phyloP scores from a whole-genome alignment of 2,329 filamentous ascomycete species.

The Paracorniculantispora psalliotae region DNA sequence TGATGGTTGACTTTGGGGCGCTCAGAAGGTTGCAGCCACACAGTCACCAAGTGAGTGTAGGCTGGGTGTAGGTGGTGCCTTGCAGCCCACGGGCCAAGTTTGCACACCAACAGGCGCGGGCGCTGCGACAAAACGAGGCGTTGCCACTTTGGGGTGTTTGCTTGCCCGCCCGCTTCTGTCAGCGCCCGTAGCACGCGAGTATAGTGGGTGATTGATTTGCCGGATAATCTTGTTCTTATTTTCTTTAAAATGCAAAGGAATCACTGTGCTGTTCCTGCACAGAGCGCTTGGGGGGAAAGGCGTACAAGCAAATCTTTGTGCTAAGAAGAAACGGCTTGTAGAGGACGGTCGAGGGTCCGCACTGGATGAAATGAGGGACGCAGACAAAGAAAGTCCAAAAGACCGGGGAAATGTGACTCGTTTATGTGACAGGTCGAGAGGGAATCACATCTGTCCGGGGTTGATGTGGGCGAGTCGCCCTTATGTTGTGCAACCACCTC shows the following conservation, averaged over 20 bases:
- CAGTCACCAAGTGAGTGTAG: background rate
- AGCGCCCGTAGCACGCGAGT: background rate
- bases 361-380: background rate
- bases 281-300: no score
- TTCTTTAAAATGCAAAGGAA: background rate
- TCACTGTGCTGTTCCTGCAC: background rate
- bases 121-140: background rate
- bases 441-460: background rate
- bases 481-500: background rate
- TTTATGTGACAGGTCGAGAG: background rate
- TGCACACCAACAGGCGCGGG: conserved; percentile 9
- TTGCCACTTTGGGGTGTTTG: background rate
- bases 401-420: background rate
- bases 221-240: background rate
- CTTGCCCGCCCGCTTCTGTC: background rate
- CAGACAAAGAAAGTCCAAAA: no score
- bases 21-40: background rate
- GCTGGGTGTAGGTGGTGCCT: background rate
- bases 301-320: no score
- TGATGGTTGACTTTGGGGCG: conserved; percentile 1
- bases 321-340: background rate
- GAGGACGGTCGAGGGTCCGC: background rate
- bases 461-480: background rate
- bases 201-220: no score
- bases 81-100: conserved; percentile 5